These are phyloP conservation scores for Saprolegnia parasitica DNA, from an alignment of 352 stramenopile genomes.

Conservation along the genomic window DNA sequence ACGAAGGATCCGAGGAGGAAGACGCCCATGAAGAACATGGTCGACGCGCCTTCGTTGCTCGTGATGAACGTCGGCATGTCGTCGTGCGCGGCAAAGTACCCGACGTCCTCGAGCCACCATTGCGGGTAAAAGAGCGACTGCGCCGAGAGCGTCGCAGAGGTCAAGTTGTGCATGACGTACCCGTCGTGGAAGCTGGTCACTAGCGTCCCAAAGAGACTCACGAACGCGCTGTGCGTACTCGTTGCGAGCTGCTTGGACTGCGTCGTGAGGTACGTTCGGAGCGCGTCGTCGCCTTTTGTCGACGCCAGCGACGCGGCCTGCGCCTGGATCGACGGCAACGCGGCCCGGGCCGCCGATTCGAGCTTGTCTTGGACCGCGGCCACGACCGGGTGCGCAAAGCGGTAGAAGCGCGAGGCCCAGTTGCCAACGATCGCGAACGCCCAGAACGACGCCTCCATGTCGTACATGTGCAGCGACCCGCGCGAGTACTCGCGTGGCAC, in stretches of 20 bases:
- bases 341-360: conserved; percentile 42
- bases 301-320: conserved; percentile 33
- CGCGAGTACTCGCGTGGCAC: conserved; percentile 46
- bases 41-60: conserved; percentile 16
- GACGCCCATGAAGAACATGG: conserved; percentile 12
- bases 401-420: conserved; percentile 77
- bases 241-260: conserved; percentile 48
- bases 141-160: conserved; percentile 38
- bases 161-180: conserved; percentile 64
- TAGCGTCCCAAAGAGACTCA: conserved; percentile 57
- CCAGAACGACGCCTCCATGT: conserved; percentile 69
- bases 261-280: conserved; percentile 52
- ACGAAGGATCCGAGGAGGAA: conserved; percentile 12
- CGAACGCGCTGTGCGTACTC: conserved; percentile 52
- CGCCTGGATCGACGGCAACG: conserved; percentile 37
- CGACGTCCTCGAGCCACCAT: conserved; percentile 77
- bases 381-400: conserved; percentile 55
- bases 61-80: conserved; percentile 26
- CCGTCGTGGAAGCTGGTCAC: conserved; percentile 78
- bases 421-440: conserved; percentile 80
- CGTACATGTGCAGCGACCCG: conserved; percentile 63
- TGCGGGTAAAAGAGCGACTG: conserved; percentile 78
- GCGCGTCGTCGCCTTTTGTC: conserved; percentile 39
- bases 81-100: conserved; percentile 49
- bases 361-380: conserved; percentile 53